These are phyloP conservation scores for Phytophthora megakarya DNA, from an alignment of 352 stramenopile genomes.

Conservation along the genomic window DNA sequence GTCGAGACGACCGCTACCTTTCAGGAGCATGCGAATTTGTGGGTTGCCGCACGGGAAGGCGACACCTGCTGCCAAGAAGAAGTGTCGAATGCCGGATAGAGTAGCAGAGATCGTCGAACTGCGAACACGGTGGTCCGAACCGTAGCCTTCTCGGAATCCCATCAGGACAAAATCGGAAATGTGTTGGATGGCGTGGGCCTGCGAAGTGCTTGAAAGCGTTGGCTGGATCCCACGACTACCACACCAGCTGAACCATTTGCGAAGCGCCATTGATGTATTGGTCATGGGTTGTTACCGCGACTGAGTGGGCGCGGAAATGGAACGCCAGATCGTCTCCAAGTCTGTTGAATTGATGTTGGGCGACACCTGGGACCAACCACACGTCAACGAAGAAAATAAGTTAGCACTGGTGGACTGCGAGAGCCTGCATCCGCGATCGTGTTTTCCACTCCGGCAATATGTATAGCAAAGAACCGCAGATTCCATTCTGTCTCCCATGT, in stretches of 20 bases:
- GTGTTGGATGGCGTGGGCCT: not conserved
- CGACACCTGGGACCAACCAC: not conserved
- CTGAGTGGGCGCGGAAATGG: constrained; percentile 13
- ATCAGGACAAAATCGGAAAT: not conserved
- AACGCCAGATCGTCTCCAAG: not conserved
- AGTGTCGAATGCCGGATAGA: not conserved
- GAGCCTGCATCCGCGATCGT: not conserved
- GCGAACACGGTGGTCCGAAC: not conserved
- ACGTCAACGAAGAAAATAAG: not conserved
- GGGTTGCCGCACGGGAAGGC: constrained; percentile 1
- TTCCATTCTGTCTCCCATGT: not conserved
- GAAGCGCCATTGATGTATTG: not conserved
- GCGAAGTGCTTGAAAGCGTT: no score
- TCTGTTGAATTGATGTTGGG: not conserved
- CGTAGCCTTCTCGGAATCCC: not conserved
- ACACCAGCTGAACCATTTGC: no score
- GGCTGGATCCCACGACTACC: no score
- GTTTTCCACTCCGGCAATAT: not conserved
- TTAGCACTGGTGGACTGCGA: not conserved
- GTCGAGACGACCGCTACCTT: not conserved
- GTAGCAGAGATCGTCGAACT: not conserved
- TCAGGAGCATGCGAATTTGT: not conserved
- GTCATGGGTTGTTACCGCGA: constrained; percentile 7
- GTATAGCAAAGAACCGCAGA: constrained; percentile 1
- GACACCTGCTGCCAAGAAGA: not conserved